phyloP scores from a whole-genome alignment of 2,329 filamentous ascomycete genomes.

The Fusarium sublunatum region DNA sequence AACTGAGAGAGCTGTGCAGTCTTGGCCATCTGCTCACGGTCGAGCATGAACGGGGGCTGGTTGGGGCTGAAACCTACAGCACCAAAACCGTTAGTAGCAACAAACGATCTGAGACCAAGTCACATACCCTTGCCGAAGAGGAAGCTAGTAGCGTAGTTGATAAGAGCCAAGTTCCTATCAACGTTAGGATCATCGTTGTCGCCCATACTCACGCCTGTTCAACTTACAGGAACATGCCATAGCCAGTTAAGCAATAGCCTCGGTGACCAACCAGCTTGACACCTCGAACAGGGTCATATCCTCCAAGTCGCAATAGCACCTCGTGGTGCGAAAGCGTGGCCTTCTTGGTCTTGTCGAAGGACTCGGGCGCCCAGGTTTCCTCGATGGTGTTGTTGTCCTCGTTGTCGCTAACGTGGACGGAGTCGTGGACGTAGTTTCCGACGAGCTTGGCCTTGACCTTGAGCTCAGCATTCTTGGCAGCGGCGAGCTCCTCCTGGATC shows the following conservation, averaged over 20 bases:
- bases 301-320: conserved; percentile 86
- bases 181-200: conserved; percentile 24
- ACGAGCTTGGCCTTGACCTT: conserved; percentile 84
- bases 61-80: conserved; percentile 77
- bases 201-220: background rate
- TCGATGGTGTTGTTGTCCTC: conserved; percentile 88
- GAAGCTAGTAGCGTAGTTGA: conserved; percentile 96
- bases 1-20: conserved; percentile 97
- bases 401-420: conserved; percentile 83
- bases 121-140: conserved; percentile 57
- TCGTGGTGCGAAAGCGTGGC: conserved; percentile 92
- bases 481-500: conserved; percentile 76
- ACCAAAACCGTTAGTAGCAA: conserved; percentile 14
- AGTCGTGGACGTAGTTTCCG: conserved; percentile 79
- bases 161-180: conserved; percentile 79
- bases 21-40: conserved; percentile 96
- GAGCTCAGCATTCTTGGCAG: conserved; percentile 78
- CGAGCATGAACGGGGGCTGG: conserved; percentile 93
- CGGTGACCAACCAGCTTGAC: conserved; percentile 95
- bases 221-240: conserved; percentile 80
- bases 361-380: conserved; percentile 83
- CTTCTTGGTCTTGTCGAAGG: conserved; percentile 77
- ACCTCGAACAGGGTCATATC: conserved; percentile 92
- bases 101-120: background rate
- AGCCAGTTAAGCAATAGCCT: conserved; percentile 90